These are phyloP conservation scores for Agroathelia rolfsii DNA, from an alignment of 1,284 basidiomycete species.

Conservation along the genomic window DNA sequence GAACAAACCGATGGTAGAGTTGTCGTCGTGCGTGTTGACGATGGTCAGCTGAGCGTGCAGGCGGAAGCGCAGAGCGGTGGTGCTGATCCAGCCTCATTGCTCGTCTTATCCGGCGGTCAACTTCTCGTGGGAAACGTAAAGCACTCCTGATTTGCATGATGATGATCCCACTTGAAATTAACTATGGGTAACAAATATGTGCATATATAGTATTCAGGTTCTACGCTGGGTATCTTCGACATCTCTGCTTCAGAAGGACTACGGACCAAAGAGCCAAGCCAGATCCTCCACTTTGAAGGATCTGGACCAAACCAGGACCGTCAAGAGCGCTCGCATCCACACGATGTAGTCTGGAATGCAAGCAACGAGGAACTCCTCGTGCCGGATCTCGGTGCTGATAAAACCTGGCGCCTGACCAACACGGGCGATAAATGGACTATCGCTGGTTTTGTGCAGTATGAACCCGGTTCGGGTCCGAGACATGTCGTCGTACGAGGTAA, in stretches of 20 bases:
- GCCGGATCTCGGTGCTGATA: slow-evolving; percentile 63
- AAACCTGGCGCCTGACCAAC: slow-evolving; percentile 44
- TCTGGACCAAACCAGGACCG: slow-evolving; percentile 50
- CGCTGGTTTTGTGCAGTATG: slow-evolving; percentile 31
- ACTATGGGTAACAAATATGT: too few relatives aligned
- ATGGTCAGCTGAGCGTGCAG: slow-evolving; percentile 27
- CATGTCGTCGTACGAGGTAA: slow-evolving; percentile 54
- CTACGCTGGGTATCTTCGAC: too few relatives aligned
- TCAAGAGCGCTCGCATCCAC: slow-evolving; percentile 58
- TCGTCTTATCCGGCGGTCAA: slow-evolving; percentile 36
- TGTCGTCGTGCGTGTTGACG: slow-evolving; percentile 41
- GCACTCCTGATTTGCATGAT: slow-evolving; percentile 6
- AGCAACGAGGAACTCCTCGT: slow-evolving; percentile 46
- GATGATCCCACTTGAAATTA: slow-evolving; percentile 3
- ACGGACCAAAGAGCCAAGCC: slow-evolving; percentile 3
- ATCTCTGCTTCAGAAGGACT: too few relatives aligned
- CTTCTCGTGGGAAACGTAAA: slow-evolving; percentile 61
- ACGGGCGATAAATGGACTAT: slow-evolving; percentile 31
- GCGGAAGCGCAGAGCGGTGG: slow-evolving; percentile 43
- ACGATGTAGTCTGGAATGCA: slow-evolving; percentile 44
- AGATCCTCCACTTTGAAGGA: slow-evolving; percentile 31
- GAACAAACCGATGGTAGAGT: slow-evolving; percentile 55
- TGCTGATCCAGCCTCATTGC: slow-evolving; percentile 47
- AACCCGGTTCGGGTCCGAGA: slow-evolving; percentile 54
- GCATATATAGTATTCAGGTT: too few relatives aligned